A percentile compares a stretch with the other conserved stretches of the same genome.
Conservation (phyloP, 1,284 basidiomycete species). For the Boletus semigastroideus region DNA sequence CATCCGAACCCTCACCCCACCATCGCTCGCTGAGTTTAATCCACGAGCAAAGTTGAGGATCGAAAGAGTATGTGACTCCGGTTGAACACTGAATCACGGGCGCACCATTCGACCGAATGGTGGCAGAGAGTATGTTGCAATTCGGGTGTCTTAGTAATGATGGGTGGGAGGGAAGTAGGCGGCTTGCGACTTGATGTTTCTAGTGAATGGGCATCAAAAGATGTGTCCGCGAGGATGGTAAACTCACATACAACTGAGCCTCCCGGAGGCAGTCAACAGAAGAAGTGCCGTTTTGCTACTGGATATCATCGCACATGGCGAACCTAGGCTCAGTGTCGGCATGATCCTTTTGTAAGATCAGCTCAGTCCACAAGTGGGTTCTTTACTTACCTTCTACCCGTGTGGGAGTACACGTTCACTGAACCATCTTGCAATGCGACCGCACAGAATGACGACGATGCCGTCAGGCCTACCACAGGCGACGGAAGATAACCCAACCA, state of each 20-base stretch:
- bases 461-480: constrained; percentile 64
- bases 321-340: constrained; percentile 72
- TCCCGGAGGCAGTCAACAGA: constrained; percentile 69
- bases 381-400: constrained; percentile 57
- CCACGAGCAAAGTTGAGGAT: constrained; percentile 65
- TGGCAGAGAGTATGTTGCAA: constrained; percentile 53
- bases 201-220: constrained; percentile 32
- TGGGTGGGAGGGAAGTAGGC: constrained; percentile 67
- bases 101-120: constrained; percentile 74
- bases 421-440: constrained; percentile 76
- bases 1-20: constrained; percentile 79
- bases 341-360: constrained; percentile 52
- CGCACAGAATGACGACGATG: constrained; percentile 70
- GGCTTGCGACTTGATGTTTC: constrained; percentile 69
- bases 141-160: constrained; percentile 58
- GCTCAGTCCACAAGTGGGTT: background rate
- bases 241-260: constrained; percentile 72
- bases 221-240: background rate
- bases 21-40: constrained; percentile 73
- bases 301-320: constrained; percentile 67
- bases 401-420: constrained; percentile 75
- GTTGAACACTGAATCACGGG: constrained; percentile 76
- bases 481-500: constrained; percentile 89
- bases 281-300: constrained; percentile 64
- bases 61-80: constrained; percentile 76